These are phyloP conservation scores for Phytopythium cucurbitacearum DNA, from an alignment of 352 stramenopile genomes.

Conservation along the genomic window DNA sequence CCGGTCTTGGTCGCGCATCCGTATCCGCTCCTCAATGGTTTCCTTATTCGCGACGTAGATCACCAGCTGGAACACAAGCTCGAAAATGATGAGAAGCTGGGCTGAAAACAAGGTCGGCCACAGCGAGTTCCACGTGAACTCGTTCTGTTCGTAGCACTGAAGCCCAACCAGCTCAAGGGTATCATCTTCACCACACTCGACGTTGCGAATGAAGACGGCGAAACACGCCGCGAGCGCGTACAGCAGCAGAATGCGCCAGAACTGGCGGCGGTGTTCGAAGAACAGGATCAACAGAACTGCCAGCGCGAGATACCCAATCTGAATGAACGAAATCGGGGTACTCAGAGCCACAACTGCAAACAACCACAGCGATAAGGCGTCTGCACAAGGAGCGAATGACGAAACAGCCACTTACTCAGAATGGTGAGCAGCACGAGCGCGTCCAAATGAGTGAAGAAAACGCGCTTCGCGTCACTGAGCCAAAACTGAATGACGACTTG, in stretches of 20 bases:
- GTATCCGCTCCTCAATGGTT: conserved; percentile 58
- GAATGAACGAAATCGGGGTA: conserved; percentile 75
- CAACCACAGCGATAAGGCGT: conserved; percentile 4
- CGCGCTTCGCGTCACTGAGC: conserved; percentile 64
- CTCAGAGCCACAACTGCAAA: conserved; percentile 70
- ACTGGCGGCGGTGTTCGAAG: conserved; percentile 67
- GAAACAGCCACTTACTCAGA: conserved; percentile 34
- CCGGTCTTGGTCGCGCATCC: conserved; percentile 50
- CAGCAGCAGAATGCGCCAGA: conserved; percentile 74
- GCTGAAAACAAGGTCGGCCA: conserved; percentile 81
- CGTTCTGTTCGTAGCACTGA: conserved; percentile 54
- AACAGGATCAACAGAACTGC: conserved; percentile 78
- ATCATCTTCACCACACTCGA: conserved; percentile 48
- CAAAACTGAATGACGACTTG: conserved; percentile 30
- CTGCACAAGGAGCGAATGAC: background rate
- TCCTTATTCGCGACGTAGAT: conserved; percentile 77
- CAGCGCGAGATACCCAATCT: conserved; percentile 81
- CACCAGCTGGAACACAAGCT: conserved; percentile 83
- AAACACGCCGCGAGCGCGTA: conserved; percentile 75
- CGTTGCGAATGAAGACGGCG: conserved; percentile 70
- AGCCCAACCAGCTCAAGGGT: conserved; percentile 62
- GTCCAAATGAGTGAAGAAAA: conserved; percentile 76
- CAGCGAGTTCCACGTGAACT: conserved; percentile 61
- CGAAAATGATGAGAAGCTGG: conserved; percentile 80
- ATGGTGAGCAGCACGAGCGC: conserved; percentile 79